These are phyloP conservation scores for Wickerhamiella alocasiicola DNA, from an alignment of 805 yeast species.

Conservation along the genomic window DNA sequence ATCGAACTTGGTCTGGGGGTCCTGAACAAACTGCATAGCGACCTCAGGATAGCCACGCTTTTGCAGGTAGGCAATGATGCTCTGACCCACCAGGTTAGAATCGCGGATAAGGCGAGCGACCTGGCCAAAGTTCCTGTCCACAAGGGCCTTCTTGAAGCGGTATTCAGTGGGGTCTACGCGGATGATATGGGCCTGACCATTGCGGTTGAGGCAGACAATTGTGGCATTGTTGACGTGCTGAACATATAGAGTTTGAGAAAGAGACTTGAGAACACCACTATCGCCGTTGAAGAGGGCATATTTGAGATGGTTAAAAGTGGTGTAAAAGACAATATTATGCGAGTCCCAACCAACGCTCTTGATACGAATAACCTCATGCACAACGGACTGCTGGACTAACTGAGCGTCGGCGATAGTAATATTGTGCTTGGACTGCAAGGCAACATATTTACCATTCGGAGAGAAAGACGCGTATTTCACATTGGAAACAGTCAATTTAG, in stretches of 20 bases:
- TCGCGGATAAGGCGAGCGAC: constrained; percentile 77
- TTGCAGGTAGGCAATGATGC: constrained; percentile 87
- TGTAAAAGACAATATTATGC: constrained; percentile 76
- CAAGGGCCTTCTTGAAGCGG: constrained; percentile 85
- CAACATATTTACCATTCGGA: constrained; percentile 71
- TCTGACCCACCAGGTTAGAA: constrained; percentile 92
- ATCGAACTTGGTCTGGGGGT: constrained; percentile 91
- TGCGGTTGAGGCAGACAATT: constrained; percentile 73
- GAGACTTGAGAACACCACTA: constrained; percentile 83
- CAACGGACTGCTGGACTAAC: constrained; percentile 62
- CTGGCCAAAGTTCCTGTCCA: constrained; percentile 80
- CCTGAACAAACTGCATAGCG: constrained; percentile 93
- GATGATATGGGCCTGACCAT: constrained; percentile 68
- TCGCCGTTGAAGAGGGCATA: constrained; percentile 91
- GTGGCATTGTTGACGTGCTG: constrained; percentile 52
- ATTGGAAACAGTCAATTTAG: constrained; percentile 50
- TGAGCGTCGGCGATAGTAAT: constrained; percentile 76
- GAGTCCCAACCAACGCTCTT: constrained; percentile 98
- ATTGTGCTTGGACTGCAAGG: constrained; percentile 82
- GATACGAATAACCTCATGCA: constrained; percentile 94
- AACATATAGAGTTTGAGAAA: constrained; percentile 78
- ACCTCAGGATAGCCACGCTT: constrained; percentile 94
- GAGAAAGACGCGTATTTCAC: constrained; percentile 90
- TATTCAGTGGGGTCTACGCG: constrained; percentile 92
- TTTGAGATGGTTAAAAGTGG: constrained; percentile 92